These are phyloP conservation scores for Pilasporangium apinafurcum DNA, from an alignment of 352 stramenopile genomes.

Conservation along the genomic window DNA sequence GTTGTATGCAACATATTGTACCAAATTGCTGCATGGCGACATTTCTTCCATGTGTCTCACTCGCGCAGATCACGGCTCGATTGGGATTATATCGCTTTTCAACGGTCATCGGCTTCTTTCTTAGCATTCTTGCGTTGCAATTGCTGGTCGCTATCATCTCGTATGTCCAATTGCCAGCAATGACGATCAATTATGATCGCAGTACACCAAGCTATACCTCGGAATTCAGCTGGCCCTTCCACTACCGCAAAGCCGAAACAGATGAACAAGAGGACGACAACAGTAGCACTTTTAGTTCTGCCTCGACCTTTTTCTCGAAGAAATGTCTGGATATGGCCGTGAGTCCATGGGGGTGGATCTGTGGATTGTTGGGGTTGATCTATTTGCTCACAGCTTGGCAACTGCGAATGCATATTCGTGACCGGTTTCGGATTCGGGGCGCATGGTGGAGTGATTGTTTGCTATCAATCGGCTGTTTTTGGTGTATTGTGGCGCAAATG, in stretches of 20 bases:
- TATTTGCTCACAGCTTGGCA: conserved; percentile 5
- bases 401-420: conserved; percentile 18
- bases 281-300: not conserved
- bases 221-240: too few relatives aligned
- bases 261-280: not conserved
- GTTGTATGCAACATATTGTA: conserved; percentile 19
- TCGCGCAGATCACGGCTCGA: conserved; percentile 10
- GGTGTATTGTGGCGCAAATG: conserved; percentile 27
- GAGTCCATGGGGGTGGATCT: conserved; percentile 3
- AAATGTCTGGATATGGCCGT: not conserved
- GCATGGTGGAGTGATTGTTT: conserved; percentile 5
- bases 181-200: too few relatives aligned
- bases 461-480: conserved; percentile 7
- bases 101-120: conserved; percentile 5
- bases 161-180: conserved; percentile 1
- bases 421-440: conserved; percentile 21
- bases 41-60: conserved; percentile 21
- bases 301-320: not conserved
- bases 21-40: conserved; percentile 29
- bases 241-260: not conserved
- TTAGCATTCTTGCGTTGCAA: conserved; percentile 1
- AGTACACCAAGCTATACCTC: too few relatives aligned
- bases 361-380: conserved; percentile 1
- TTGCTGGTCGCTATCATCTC: not conserved
- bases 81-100: conserved; percentile 5